These are phyloP conservation scores for Nothomitra cinnamomea DNA, from an alignment of 2,329 filamentous ascomycete species.

Conservation along the genomic window DNA sequence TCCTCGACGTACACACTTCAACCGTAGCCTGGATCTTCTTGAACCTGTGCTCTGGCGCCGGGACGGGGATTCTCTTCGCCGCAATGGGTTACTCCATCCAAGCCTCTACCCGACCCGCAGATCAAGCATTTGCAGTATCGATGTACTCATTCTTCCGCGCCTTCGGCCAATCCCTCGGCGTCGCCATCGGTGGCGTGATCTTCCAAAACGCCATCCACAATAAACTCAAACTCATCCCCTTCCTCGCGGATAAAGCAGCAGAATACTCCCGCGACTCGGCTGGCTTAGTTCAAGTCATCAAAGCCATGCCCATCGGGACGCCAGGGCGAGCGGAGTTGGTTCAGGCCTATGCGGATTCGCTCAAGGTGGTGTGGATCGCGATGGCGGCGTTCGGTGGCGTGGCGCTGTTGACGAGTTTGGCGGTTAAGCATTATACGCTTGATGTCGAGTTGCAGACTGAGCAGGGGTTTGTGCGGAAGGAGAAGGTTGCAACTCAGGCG, in stretches of 20 bases:
- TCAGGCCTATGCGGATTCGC: constrained; percentile 34
- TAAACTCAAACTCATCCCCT: constrained; percentile 31
- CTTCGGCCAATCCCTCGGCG: constrained; percentile 47
- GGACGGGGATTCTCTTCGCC: constrained; percentile 47
- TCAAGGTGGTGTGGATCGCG: constrained; percentile 39
- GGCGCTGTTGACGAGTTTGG: constrained; percentile 33
- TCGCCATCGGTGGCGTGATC: constrained; percentile 49
- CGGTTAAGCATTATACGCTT: constrained; percentile 33
- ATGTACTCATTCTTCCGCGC: constrained; percentile 51
- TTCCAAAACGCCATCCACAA: constrained; percentile 48
- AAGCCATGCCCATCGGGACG: constrained; percentile 28
- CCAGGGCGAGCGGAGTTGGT: constrained; percentile 27
- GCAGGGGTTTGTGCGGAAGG: constrained; percentile 29
- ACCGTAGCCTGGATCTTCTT: constrained; percentile 41
- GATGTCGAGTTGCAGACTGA: constrained; percentile 29
- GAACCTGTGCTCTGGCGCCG: constrained; percentile 41
- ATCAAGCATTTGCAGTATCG: constrained; percentile 43
- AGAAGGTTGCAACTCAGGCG: constrained; percentile 8
- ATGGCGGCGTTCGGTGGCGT: constrained; percentile 35
- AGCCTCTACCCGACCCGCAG: constrained; percentile 36
- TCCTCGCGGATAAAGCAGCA: constrained; percentile 29
- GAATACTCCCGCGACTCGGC: constrained; percentile 40
- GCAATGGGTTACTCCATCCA: constrained; percentile 47
- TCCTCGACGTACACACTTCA: constrained; percentile 32
- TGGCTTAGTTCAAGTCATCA: constrained; percentile 40